Percentiles rank a stretch among this genome's conserved stretches.
Evolutionary conservation across 305 asterid genomes (phyloP).

Genomic region (Solanum aculeatissimum): DNA sequence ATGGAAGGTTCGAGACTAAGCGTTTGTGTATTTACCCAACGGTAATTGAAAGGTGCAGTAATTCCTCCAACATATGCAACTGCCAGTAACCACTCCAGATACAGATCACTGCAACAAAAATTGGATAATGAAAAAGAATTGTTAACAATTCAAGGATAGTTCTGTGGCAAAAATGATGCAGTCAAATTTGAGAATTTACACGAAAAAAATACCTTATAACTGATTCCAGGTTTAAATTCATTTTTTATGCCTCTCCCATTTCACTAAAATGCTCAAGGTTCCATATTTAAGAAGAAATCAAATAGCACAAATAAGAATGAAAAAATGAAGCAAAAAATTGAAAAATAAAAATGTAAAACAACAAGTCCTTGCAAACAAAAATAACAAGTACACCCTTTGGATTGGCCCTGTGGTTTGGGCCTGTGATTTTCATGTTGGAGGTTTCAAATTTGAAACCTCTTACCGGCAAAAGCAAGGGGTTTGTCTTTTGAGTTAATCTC

Average conservation of each 20-base stretch:
- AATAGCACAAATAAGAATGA: neutral
- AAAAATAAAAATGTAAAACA: neutral
- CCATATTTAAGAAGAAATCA: neutral
- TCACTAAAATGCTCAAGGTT: neutral
- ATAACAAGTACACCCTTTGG: neutral
- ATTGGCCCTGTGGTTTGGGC: no score
- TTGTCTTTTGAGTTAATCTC: no score
- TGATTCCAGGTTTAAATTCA: neutral
- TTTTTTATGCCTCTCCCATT: neutral
- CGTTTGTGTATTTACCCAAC: constrained; percentile 51
- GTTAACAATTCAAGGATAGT: neutral
- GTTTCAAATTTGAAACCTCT: no score
- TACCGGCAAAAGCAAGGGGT: no score
- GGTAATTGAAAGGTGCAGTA: constrained; percentile 81
- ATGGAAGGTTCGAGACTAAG: neutral
- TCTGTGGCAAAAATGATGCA: neutral
- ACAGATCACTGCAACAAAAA: constrained; percentile 52
- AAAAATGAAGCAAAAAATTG: neutral
- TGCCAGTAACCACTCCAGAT: constrained; percentile 89
- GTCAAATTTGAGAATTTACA: neutral
- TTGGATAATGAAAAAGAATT: neutral
- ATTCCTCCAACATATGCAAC: constrained; percentile 80
- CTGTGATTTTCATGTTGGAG: no score
- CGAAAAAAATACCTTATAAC: neutral
- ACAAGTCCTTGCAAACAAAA: neutral